Evolutionary conservation across 2,329 filamentous ascomycete genomes (phyloP), one percentile per base, ranked within the genome.

Genomic region (Tolypocladium pustulatum): DNA sequence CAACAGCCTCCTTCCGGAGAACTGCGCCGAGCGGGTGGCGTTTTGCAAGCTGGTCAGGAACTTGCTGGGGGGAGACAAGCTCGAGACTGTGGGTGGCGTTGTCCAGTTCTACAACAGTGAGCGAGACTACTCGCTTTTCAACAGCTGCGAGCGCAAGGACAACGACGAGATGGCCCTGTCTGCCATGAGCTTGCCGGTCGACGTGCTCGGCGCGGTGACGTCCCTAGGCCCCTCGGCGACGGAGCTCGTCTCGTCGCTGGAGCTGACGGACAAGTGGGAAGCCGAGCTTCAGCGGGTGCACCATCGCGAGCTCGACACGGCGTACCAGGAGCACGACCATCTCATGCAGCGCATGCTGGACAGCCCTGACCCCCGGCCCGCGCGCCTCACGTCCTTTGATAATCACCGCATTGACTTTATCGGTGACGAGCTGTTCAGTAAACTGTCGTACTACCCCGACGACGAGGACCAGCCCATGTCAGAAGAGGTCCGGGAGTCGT

Each of bases 231-330:
- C 60, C 2, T 40, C 58, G 0, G 52, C 60, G 2, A 57, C 36
- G 20, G 60, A 61, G 38, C 49, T 61, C n/a, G 38, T 60, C 5
- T 56, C 58, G 20, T 61, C 60, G 27, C 58, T 61, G 5, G 49
- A 58, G 32, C 53, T 54, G 12, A 61, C 58, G 3, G 60, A 61
- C 37, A 37, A 22, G 10, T 61, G 60, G 60, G 60, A 61, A 34
- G 56, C 51, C 27, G 60, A 61, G 41, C 58, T 61, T 2, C 60
- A 61, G 55, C 58, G 58, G 8, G 20, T 60, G 17, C 59, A 61
- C n/a, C 54, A 53, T 13, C 54, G 60, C 22, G 49, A 60, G 32
- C 58, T 60, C 30, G 58, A 60, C 56, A 37, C 37, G 15, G 58
- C 60, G 30, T 54, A 58, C 49, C 38, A 51, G 52, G 60, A 61